Evolutionary conservation across 2,329 filamentous ascomycete genomes (phyloP).

Genomic region (Monilinia laxa): DNA sequence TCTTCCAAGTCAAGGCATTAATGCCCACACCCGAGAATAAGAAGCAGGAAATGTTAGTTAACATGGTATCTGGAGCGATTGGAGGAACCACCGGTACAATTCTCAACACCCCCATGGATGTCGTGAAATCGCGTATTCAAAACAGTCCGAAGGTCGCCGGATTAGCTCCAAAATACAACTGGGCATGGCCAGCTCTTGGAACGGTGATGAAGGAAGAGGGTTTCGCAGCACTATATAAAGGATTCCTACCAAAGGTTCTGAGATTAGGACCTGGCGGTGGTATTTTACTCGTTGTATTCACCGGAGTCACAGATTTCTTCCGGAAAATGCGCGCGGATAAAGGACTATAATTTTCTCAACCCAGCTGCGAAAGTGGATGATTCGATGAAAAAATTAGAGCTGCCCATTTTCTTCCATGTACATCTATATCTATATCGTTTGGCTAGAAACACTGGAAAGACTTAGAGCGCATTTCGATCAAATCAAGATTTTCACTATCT

Average conservation of each 20-base stretch:
- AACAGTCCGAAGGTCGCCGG: constrained; percentile 86
- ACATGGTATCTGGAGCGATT: constrained; percentile 80
- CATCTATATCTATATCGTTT: neutral
- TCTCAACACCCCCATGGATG: constrained; percentile 93
- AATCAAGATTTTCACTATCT: neutral
- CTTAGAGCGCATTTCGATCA: neutral
- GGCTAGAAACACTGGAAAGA: neutral
- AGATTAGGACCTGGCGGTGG: constrained; percentile 63
- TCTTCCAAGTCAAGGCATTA: constrained; percentile 90
- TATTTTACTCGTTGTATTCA: constrained; percentile 81
- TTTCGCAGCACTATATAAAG: constrained; percentile 90
- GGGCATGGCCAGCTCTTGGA: constrained; percentile 85
- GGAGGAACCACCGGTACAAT: constrained; percentile 91
- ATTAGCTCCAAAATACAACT: constrained; percentile 91
- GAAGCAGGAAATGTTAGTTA: constrained; percentile 77
- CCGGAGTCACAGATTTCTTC: constrained; percentile 92
- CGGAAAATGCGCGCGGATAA: constrained; percentile 52
- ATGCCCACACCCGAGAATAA: constrained; percentile 81
- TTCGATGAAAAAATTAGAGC: neutral
- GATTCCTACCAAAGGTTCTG: constrained; percentile 93
- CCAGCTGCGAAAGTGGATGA: neutral
- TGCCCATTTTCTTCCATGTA: neutral
- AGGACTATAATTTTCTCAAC: constrained; percentile 1
- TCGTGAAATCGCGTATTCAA: constrained; percentile 97
- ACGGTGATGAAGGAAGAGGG: constrained; percentile 94